These are phyloP conservation scores for Leishmania mexicana DNA, from an alignment of 208 protist genomes.

Conservation along the genomic window DNA sequence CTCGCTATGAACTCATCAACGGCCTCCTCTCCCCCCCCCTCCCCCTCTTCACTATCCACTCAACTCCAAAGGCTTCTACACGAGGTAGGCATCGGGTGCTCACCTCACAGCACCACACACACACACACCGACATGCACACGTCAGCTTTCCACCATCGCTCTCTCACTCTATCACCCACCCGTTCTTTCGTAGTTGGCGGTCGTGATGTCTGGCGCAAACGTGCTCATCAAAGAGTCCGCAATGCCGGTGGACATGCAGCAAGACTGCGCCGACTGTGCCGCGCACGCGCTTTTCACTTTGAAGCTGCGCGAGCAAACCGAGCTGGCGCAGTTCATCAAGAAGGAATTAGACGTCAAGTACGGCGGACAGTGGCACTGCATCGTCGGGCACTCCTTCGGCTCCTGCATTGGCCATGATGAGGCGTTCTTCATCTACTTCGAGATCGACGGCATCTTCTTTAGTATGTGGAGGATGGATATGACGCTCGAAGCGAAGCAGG, in stretches of 20 bases:
- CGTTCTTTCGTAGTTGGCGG: not conserved
- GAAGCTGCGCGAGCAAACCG: slow-evolving; percentile 93
- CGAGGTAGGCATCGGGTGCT: not conserved
- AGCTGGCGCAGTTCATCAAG: slow-evolving; percentile 99
- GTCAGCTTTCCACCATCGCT: not conserved
- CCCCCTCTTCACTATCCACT: not conserved
- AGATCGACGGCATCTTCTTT: slow-evolving; percentile 98
- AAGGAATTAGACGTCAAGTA: slow-evolving; percentile 99
- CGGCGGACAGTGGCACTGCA: slow-evolving; percentile 98
- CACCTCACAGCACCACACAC: not conserved
- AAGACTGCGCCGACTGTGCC: slow-evolving; percentile 89
- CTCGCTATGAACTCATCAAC: not conserved
- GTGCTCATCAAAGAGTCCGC: slow-evolving; percentile 79
- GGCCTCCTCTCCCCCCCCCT: not conserved
- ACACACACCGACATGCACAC: not conserved
- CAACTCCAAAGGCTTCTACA: not conserved
- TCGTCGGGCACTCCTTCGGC: slow-evolving; percentile 99
- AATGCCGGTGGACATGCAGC: slow-evolving; percentile 82
- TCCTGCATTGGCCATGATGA: slow-evolving; percentile 99
- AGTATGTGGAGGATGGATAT: slow-evolving; percentile 95
- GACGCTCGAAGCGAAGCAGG: slow-evolving; percentile 8
- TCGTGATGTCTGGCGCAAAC: slow-evolving; percentile 58
- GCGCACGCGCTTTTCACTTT: slow-evolving; percentile 65
- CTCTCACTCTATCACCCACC: not conserved
- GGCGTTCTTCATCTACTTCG: slow-evolving; percentile 99